These are phyloP conservation scores for Linnemannia exigua DNA, from an alignment of 192 early-diverging fungal species.

Conservation along the genomic window DNA sequence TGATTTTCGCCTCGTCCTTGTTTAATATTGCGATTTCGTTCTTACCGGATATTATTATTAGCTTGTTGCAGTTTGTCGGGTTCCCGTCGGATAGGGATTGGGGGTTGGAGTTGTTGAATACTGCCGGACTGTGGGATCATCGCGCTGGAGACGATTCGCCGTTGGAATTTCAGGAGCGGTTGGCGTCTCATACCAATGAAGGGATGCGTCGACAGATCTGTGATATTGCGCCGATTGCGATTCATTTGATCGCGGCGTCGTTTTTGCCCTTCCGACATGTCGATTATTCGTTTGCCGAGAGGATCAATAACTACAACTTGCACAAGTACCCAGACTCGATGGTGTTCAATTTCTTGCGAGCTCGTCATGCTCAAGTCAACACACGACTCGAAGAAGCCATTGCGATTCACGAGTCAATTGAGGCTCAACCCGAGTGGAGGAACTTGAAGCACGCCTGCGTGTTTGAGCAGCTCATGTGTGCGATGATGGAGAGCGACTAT, in stretches of 20 bases:
- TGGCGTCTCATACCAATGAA: constrained; percentile 48
- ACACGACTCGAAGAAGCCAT: constrained; percentile 70
- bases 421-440: constrained; percentile 76
- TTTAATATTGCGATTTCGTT: constrained; percentile 89
- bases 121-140: constrained; percentile 77
- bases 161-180: constrained; percentile 47
- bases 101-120: constrained; percentile 77
- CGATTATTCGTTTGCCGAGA: constrained; percentile 73
- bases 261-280: constrained; percentile 78
- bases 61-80: constrained; percentile 86
- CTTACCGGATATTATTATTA: constrained; percentile 76
- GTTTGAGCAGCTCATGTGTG: constrained; percentile 83
- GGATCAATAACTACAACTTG: constrained; percentile 67
- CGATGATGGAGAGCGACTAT: constrained; percentile 74
- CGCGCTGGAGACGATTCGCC: constrained; percentile 21
- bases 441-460: constrained; percentile 84
- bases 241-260: constrained; percentile 82
- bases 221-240: constrained; percentile 75
- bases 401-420: constrained; percentile 67
- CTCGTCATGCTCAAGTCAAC: constrained; percentile 70
- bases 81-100: constrained; percentile 82
- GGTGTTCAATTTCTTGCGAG: constrained; percentile 79
- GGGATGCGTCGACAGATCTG: constrained; percentile 84
- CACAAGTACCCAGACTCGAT: constrained; percentile 74
- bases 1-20: constrained; percentile 79